Evolutionary conservation across 2,329 filamentous ascomycete species (phyloP).

Genomic region (Graphilbum ipis-grandicollis): DNA sequence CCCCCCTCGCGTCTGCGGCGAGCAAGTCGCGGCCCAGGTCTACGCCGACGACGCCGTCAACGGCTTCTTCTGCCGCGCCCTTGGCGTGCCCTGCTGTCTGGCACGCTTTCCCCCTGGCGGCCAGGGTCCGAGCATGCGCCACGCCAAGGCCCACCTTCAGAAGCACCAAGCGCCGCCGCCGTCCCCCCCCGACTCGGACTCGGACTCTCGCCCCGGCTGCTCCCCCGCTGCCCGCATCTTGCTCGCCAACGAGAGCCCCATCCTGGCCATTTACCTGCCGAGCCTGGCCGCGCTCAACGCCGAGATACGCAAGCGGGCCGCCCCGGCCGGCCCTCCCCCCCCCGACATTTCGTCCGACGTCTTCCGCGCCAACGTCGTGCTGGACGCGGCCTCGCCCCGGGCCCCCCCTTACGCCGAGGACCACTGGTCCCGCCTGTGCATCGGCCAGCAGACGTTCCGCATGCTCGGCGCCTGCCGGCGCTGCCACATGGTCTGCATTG

Average conservation of each 20-base stretch:
- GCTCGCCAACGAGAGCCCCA: constrained; percentile 85
- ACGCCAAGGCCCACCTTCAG: constrained; percentile 54
- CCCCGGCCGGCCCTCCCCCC: constrained; percentile 15
- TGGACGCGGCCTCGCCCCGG: constrained; percentile 29
- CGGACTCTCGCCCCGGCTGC: no score
- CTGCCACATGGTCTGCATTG: constrained; percentile 92
- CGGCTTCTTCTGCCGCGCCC: constrained; percentile 56
- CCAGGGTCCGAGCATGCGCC: constrained; percentile 39
- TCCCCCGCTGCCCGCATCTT: no score
- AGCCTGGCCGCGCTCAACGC: constrained; percentile 67
- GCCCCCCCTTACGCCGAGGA: constrained; percentile 57
- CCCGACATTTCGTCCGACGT: constrained; percentile 44
- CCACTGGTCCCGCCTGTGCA: constrained; percentile 48
- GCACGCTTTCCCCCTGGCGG: constrained; percentile 65
- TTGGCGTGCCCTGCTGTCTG: constrained; percentile 67
- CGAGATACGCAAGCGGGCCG: constrained; percentile 34
- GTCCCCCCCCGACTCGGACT: constrained; percentile 35
- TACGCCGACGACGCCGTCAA: constrained; percentile 53
- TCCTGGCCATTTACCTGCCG: constrained; percentile 64
- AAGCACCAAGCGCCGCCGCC: constrained; percentile 26
- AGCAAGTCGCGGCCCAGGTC: constrained; percentile 50
- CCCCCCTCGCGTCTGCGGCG: constrained; percentile 65
- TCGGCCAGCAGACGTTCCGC: constrained; percentile 47
- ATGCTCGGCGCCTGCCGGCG: constrained; percentile 71
- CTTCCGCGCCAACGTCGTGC: constrained; percentile 78